Evolutionary conservation across 2,329 filamentous ascomycete species (phyloP), one percentile per base, ranked within the genome.

Genomic region (Didymellaceae sp.): DNA sequence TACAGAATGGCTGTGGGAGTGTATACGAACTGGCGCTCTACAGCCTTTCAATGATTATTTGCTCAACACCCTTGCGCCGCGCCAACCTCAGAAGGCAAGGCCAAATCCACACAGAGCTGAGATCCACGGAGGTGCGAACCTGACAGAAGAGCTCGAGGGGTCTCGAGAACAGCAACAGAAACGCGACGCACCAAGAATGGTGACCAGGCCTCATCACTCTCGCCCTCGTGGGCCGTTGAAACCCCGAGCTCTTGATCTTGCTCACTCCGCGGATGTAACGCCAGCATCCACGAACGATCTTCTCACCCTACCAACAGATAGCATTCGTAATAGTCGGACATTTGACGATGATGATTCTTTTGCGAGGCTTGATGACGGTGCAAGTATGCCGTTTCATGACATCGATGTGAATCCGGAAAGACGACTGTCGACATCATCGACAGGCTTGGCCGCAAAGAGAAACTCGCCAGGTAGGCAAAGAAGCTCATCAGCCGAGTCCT

Each of bases 1-100:
- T 6, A 83, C 85, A 14, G 83, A 87, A 17, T 99, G 94, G 94
- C 78, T 99, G 2, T 94, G 89, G 86, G 82, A 87, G 42, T 94
- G 89, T 58, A 85, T 97, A 41, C 78, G 80, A 44, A 70, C 66
- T 35, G 63, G 82, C 22, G 70, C 77, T 45, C 77, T 75, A 61
- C 75, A 81, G 47, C 65, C 78, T 9, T 80, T 80, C 40, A 71
- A 76, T 17, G 70, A 75, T 22, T 83, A 70, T 41, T 49, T 65
- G 18, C 47, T 73, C 18, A 66, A 61, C 17, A 50, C 55, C 5
- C 22, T 43, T 33, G 40, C 39, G 31, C 42, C 45, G 22, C 52
- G 58, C 14, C 59, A 55, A 28, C 46, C 49, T 30, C 59, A 63
- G 34, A 61, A 54, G 32, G 32, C 57, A 14, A 50, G 35, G 17